Base-by-base conservation (phyloP, 2,329 filamentous ascomycete genomes). In the Thelonectria olida region DNA sequence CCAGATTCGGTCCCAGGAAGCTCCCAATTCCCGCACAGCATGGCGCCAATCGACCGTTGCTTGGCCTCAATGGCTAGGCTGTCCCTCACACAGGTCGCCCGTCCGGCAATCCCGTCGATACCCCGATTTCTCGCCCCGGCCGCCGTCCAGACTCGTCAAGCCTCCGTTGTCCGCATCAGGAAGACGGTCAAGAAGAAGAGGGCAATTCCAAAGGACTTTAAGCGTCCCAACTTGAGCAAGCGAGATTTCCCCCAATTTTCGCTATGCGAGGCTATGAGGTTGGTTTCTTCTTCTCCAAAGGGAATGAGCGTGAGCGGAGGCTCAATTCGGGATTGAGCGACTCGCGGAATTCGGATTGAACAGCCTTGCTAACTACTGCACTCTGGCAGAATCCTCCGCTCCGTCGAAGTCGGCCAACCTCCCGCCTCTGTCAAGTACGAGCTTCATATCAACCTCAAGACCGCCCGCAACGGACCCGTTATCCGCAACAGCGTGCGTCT, bases 221-320 rank as follows among this genome's bases (percentile, higher is more conserved):
- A 86, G 65, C 85, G 88, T 28, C 93, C 88, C 75, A 85, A 88
- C 66, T 76, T 95, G 65, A 85, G 85, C 64, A 81, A 88, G 66
- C 85, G 88, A 42, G 84, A 92, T 34, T 80, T 80, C 38, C 78
- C 79, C 1, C 90, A 92, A 72, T 97, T 91, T 73, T 87, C 93
- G 1, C 84, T 99, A 28, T 91, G 92, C 68, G 96, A 99, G 81
- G 96, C 96, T 15, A 96, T 99, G 88, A 88, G 94, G 92, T 93
- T 80, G 59, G 84, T 61, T n/a, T 20, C n/a, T 10, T n/a, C 8
- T 45, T n/a, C 10, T 44, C 12, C 34, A 15, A n/a, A n/a, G n/a
- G 25, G 36, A 27, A 4, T 36, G 49, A 44, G 28, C 23, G n/a
- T 15, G 34, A 31, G 28, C 7, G 9, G 12, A 23, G 8, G 28